Evolutionary conservation across 164 flowering plant species (phyloP).

Genomic region (Vitis rotundifolia): DNA sequence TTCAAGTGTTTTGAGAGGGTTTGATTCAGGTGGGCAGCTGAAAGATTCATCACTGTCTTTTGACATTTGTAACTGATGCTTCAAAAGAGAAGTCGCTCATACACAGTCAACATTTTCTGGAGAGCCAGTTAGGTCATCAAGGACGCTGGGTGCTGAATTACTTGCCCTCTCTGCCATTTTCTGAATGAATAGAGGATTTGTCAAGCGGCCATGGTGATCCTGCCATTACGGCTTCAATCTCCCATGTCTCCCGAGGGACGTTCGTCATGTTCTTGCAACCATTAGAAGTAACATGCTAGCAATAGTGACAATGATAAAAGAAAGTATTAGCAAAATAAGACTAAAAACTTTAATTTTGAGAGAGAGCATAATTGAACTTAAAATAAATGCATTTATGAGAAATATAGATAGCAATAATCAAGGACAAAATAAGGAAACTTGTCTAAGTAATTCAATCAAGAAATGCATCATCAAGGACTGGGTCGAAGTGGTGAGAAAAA

Average conservation of each 20-base stretch:
- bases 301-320: slow-evolving; percentile 1
- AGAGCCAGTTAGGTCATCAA: no score
- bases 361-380: no score
- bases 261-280: slow-evolving; percentile 87
- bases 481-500: not conserved
- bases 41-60: no score
- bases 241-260: slow-evolving; percentile 67
- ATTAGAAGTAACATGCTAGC: slow-evolving; percentile 64
- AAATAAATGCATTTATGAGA: no score
- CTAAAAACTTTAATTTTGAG: not conserved
- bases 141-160: not conserved
- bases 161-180: slow-evolving; percentile 7
- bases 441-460: no score
- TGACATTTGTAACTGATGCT: no score
- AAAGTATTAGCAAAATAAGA: not conserved
- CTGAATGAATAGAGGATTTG: slow-evolving; percentile 14
- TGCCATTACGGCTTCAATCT: slow-evolving; percentile 96
- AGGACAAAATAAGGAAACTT: no score
- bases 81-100: no score
- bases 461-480: no score
- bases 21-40: no score
- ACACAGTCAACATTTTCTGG: not conserved
- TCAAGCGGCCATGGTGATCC: slow-evolving; percentile 82
- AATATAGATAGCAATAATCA: no score
- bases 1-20: no score